phyloP scores from a whole-genome alignment of 176 grass and related monocot genomes.

The Carex littledalei region DNA sequence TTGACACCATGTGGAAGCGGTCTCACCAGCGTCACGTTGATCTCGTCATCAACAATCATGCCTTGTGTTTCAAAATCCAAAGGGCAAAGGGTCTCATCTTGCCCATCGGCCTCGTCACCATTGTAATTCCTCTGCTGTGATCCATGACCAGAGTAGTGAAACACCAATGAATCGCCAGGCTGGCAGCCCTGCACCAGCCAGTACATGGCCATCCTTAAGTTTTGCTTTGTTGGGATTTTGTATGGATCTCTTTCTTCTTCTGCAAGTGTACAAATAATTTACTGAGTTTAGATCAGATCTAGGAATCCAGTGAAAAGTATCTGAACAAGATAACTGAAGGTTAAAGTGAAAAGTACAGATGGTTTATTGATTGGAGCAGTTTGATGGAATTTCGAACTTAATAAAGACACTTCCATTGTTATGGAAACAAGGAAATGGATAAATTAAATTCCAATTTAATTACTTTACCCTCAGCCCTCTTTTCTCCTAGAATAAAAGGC shows the following conservation, averaged over 20 bases:
- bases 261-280: conserved; percentile 38
- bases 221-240: conserved; percentile 79
- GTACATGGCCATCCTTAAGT: conserved; percentile 93
- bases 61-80: conserved; percentile 97
- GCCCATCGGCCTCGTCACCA: conserved; percentile 81
- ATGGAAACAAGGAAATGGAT: not conserved
- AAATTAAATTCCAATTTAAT: not conserved
- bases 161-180: conserved; percentile 90
- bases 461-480: not conserved
- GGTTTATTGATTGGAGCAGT: not conserved
- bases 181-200: conserved; percentile 96
- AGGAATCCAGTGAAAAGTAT: not conserved
- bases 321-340: not conserved
- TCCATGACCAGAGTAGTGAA: conserved; percentile 96
- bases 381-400: not conserved
- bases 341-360: not conserved
- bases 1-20: conserved; percentile 75
- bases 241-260: conserved; percentile 92
- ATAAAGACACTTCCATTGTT: conserved; percentile 2
- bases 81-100: conserved; percentile 86
- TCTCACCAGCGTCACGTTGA: conserved; percentile 67
- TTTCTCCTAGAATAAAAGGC: not conserved
- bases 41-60: conserved; percentile 98
- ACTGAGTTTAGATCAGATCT: conserved; percentile 3
- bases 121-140: conserved; percentile 87